Base-by-base conservation (phyloP, 768 basidiomycete species). In the Hemileccinum rubropunctum region DNA sequence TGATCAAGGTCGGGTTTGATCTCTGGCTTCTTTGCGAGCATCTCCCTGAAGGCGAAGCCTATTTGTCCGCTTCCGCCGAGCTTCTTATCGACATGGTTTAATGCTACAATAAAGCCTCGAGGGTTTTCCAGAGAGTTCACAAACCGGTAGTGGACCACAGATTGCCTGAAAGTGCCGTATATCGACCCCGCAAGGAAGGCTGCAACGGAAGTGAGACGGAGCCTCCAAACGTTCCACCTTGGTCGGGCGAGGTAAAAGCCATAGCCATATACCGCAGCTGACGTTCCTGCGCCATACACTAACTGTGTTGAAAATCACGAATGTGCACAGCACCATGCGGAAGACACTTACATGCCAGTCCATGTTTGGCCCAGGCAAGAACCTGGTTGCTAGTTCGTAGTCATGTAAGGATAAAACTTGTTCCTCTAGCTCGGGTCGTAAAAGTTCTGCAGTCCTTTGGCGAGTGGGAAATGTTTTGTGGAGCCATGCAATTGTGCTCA, bases 361-460 rank as follows among this genome's bases (percentile, higher is more conserved):
- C 28, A 72, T 63, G 69, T 77, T 56, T 70, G 61, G 57, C 34
- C 74, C 76, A 33, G 83, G 76, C 23, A 83, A 65, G 70, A 86
- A 87, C 23, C 61, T 61, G 49, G 72, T 60, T 4, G 83, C 78
- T 11, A 76, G 63, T 0, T 84, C 73, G 62, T 78, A 86, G 71
- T 88, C 85, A 47, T 73, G 76, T 17, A 57, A 59, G 17, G 67
- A 57, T 15, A 68, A 41, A 23, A 63, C 47, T 4, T 52, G 53
- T 14, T 57, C 65, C 27, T 68, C 68, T 13, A 70, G 46, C 38
- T 68, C 67, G 10, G 66, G 66, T 5, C 55, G 60, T 26, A 68
- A 42, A 38, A 70, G 66, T 39, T 68, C 68, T 40, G 50, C 47
- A 0, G 66, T 57, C n/a, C 56, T 59, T 45, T 68, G 57, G 30